Evolutionary conservation across 441 rosid genomes (phyloP), one percentile per base, ranked within the genome.

Genomic region (Syzygium syzygioides): DNA sequence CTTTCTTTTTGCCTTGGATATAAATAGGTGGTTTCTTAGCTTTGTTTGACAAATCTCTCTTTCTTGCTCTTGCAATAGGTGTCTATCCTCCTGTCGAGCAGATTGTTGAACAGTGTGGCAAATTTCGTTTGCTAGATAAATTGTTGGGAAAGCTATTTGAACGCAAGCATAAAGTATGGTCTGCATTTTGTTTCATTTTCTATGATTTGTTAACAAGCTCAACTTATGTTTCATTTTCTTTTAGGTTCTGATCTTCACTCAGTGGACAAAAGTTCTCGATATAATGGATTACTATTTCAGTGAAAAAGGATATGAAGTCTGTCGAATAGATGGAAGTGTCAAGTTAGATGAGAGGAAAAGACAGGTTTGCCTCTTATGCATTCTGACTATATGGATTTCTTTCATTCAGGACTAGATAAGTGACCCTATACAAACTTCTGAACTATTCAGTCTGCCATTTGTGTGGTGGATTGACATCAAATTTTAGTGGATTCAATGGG

Each of bases 231-330:
- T 55, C 79, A 85, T 88, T 87, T 86, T 53, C 57, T 89, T 88
- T 45, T 95, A 98, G 99, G 98, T 97, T 91, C 93, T 98, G 89
- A 93, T 97, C 85, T 98, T 98, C 92, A 85, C 93, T 37, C 99
- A 96, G 88, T 97, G 98, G 99, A 98, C 99, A 26, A 97, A 94
- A 91, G 86, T 98, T 79, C 87, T 98, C 92, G 95, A 98, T 89
- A 95, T 98, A 90, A 98, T 98, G 98, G 99, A 98, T 28, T 98
- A 96, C 90, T 98, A 98, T 92, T 97, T 98, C 89, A 94, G 96
- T 92, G 99, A 96, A 90, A 98, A 93, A 90, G 99, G 99, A 57
- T 94, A 94, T 91, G 94, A 94, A 88, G 98, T 97, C 87, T 98
- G 99, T 90, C 94, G 99, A 90, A 98, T 98, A 91, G 99, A 98